Percentiles rank a stretch among this genome's conserved stretches.
Evolutionary conservation across 352 stramenopile species (phyloP).

Genomic region (Phytophthora crassamura): DNA sequence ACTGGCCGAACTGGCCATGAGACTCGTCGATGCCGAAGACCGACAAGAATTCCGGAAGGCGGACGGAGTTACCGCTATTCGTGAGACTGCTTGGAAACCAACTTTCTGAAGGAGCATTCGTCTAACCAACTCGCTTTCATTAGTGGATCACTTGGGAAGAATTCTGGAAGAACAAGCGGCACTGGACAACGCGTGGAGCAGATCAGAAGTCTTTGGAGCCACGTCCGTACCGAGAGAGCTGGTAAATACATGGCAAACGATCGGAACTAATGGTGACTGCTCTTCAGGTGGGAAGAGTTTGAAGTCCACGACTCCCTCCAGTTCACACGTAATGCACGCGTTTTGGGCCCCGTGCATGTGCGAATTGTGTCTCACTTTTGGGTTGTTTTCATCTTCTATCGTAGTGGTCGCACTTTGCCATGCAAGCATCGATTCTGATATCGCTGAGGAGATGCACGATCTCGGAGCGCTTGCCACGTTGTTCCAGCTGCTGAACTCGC

Average conservation of each 20-base stretch:
- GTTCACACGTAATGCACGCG: slow-evolving; percentile 47
- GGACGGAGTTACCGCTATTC: slow-evolving; percentile 61
- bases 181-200: slow-evolving; percentile 43
- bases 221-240: slow-evolving; percentile 20
- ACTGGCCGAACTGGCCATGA: slow-evolving; percentile 65
- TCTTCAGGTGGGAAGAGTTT: slow-evolving; percentile 46
- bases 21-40: slow-evolving; percentile 56
- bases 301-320: slow-evolving; percentile 65
- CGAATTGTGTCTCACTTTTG: background rate
- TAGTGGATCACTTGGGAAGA: slow-evolving; percentile 67
- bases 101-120: background rate
- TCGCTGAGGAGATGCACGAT: slow-evolving; percentile 53
- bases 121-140: background rate
- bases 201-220: slow-evolving; percentile 43
- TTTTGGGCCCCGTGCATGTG: no score
- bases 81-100: slow-evolving; percentile 27
- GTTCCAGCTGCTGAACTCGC: slow-evolving; percentile 33
- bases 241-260: no score
- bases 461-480: slow-evolving; percentile 38
- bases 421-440: slow-evolving; percentile 57
- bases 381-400: background rate
- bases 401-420: slow-evolving; percentile 67
- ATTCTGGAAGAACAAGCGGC: slow-evolving; percentile 68
- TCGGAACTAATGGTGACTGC: background rate
- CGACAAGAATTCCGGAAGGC: slow-evolving; percentile 58